These are phyloP conservation scores for Xylariomycetidae sp. DNA, from an alignment of 2,329 filamentous ascomycete species.

Conservation along the genomic window DNA sequence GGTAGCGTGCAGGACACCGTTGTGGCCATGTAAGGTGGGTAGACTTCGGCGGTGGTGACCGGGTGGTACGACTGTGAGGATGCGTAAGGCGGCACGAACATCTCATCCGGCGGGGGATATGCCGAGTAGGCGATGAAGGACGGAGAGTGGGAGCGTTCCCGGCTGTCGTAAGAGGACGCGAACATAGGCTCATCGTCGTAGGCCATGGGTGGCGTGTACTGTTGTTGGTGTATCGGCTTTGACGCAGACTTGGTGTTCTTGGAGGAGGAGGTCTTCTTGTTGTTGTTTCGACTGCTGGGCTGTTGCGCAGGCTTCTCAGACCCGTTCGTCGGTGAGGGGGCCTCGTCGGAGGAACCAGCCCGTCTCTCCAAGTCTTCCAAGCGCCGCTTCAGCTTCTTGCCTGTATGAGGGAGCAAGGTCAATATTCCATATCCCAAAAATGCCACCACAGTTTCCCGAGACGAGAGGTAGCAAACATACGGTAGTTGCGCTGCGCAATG, in stretches of 20 bases:
- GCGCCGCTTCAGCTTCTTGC: slow-evolving; percentile 89
- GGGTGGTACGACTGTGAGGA: slow-evolving; percentile 45
- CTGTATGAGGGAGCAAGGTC: slow-evolving; percentile 35
- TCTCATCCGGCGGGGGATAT: slow-evolving; percentile 62
- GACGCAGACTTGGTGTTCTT: slow-evolving; percentile 32
- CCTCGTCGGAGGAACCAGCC: slow-evolving; percentile 52
- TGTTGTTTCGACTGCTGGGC: slow-evolving; percentile 25
- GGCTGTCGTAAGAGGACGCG: slow-evolving; percentile 51
- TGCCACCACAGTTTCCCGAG: background rate
- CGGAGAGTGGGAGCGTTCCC: slow-evolving; percentile 65
- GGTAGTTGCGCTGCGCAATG: slow-evolving; percentile 96
- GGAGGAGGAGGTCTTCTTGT: slow-evolving; percentile 42
- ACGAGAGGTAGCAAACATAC: slow-evolving; percentile 40
- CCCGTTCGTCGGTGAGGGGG: slow-evolving; percentile 26
- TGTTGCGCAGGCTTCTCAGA: slow-evolving; percentile 31
- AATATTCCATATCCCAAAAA: slow-evolving; percentile 4
- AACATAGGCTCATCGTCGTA: slow-evolving; percentile 63
- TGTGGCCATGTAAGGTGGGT: slow-evolving; percentile 51
- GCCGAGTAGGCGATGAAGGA: slow-evolving; percentile 62
- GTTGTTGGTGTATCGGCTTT: slow-evolving; percentile 40
- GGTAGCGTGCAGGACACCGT: slow-evolving; percentile 55
- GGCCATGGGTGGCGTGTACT: slow-evolving; percentile 57
- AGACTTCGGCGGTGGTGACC: slow-evolving; percentile 45
- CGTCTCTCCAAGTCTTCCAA: slow-evolving; percentile 79
- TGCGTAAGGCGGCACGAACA: slow-evolving; percentile 54